Evolutionary conservation across 768 basidiomycete species (phyloP).

Genomic region (Suillus brevipes): DNA sequence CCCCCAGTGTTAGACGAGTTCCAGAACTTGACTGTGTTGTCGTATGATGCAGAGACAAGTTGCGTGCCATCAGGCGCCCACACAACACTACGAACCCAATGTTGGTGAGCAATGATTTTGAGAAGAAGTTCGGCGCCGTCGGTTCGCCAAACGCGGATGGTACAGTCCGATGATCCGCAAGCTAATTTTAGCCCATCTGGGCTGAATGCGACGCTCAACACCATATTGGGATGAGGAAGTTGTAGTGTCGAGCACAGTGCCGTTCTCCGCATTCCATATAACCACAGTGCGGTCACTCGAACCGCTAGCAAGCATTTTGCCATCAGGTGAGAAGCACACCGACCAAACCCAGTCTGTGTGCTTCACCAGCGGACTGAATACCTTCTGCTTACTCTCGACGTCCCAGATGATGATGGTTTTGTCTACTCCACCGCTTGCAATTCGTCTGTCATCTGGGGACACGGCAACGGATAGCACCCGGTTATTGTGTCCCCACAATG

Average conservation of each 20-base stretch:
- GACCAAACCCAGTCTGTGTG: not conserved
- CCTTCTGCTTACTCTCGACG: not conserved
- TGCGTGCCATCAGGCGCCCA: too few species aligned
- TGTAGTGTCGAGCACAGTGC: not conserved
- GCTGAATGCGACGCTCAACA: not conserved
- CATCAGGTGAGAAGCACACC: not conserved
- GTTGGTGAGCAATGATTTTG: not conserved
- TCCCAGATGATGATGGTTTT: slow-evolving; percentile 17
- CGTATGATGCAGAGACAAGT: too few species aligned
- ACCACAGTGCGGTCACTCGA: not conserved
- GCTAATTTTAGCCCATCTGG: not conserved
- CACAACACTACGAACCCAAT: not conserved
- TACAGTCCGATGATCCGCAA: not conserved
- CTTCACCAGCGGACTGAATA: not conserved
- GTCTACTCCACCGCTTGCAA: slow-evolving; percentile 31
- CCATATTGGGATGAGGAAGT: not conserved
- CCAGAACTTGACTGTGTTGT: too few species aligned
- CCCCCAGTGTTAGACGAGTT: too few species aligned
- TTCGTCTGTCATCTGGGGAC: slow-evolving; percentile 25
- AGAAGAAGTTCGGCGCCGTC: not conserved
- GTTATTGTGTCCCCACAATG: slow-evolving; percentile 24
- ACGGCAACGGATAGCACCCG: slow-evolving; percentile 29
- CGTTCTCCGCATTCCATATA: not conserved
- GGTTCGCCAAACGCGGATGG: not conserved
- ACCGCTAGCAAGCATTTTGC: not conserved